Base-by-base conservation (phyloP, 2,329 filamentous ascomycete species). In the Monilinia polystroma region DNA sequence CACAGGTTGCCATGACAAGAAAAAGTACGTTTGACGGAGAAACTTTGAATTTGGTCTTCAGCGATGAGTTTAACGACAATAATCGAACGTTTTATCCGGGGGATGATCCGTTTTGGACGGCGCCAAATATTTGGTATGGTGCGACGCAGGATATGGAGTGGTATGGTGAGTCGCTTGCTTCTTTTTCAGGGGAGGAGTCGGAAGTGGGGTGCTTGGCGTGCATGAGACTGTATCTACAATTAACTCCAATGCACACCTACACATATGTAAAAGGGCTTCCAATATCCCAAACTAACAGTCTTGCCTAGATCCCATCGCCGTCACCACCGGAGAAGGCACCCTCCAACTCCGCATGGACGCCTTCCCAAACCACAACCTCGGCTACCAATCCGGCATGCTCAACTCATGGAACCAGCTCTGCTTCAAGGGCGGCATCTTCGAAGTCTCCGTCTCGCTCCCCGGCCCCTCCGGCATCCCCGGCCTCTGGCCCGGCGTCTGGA, bases 61-160 rank as follows among this genome's bases (percentile, higher is more conserved):
- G 82, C 67, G 84, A 86, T 67, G 84, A 85, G 68, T 85, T 85
- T 75, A 85, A 84, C 68, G 75, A 79, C 11, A 74, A 80, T 51
- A 82, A 82, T 64, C 77, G 83, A 41, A 83, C 82, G 0, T 85
- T 86, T 71, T 85, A 84, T 68, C 78, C 80, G 41, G 83, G 83
- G n/a, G 84, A 85, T 69, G 84, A 85, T 70, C 82, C 83, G 1
- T 86, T 81, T 73, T 85, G 81, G 78, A 81, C 77, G 45, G 83
- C 81, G 16, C 79, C 80, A 18, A 79, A 85, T 70, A 76, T 84
- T 58, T 85, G 84, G 81, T 86, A 86, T 73, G 82, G 73, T 79
- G 82, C 83, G 80, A 85, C 74, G 76, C 73, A 76, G 62, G 76
- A 77, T 58, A 82, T 75, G 78, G 83, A 68, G 63, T 76, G 74